Percentiles rank a stretch among this genome's conserved stretches.
phyloP scores from a whole-genome alignment of 371 early-diverging fungal genomes.

The Cokeromyces recurvatus region DNA sequence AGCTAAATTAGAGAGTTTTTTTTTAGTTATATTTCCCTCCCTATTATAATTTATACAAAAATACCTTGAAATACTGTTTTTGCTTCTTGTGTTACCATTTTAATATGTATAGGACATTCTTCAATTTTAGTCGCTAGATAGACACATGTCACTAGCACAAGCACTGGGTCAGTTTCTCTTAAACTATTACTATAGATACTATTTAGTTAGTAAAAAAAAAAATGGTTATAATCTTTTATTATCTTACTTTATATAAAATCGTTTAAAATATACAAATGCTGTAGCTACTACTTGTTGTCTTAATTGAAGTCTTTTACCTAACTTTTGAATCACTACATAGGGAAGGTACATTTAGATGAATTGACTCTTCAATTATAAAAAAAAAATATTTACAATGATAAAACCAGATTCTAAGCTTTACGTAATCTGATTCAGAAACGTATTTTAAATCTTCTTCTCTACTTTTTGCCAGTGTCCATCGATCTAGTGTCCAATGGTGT shows the following conservation, averaged over 20 bases:
- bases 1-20: neutral
- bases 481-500: slow-evolving; percentile 63
- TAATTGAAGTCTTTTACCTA: slow-evolving; percentile 70
- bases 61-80: slow-evolving; percentile 59
- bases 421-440: slow-evolving; percentile 51
- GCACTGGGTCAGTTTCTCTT: slow-evolving; percentile 67
- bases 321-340: slow-evolving; percentile 64
- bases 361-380: neutral
- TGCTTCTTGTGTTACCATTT: slow-evolving; percentile 69
- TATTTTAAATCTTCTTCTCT: slow-evolving; percentile 57
- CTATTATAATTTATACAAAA: too few species aligned
- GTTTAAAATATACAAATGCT: slow-evolving; percentile 82
- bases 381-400: slow-evolving; percentile 46
- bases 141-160: slow-evolving; percentile 77
- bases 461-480: slow-evolving; percentile 47
- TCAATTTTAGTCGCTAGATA: slow-evolving; percentile 89
- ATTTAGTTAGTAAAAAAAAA: neutral
- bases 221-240: neutral
- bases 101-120: slow-evolving; percentile 85
- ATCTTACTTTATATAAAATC: slow-evolving; percentile 79
- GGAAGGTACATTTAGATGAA: neutral
- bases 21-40: too few species aligned
- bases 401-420: slow-evolving; percentile 66
- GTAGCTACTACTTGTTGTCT: slow-evolving; percentile 85
- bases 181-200: slow-evolving; percentile 57